These are phyloP conservation scores for Trichoderma harzianum DNA, from an alignment of 2,329 filamentous ascomycete species.

Conservation along the genomic window DNA sequence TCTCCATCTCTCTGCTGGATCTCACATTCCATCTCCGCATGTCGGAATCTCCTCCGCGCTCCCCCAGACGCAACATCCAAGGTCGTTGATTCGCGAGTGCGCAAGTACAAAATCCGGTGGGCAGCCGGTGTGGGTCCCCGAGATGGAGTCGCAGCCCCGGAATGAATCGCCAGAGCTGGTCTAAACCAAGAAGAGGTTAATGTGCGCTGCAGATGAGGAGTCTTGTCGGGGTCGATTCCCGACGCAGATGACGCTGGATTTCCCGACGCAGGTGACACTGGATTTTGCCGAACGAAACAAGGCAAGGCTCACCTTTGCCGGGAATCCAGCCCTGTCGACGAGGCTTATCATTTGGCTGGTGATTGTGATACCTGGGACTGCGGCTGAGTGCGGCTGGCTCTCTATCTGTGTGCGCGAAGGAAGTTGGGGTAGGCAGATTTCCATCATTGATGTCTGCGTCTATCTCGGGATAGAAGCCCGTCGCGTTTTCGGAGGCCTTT, in stretches of 20 bases:
- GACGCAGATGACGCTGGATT: background rate
- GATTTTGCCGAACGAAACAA: background rate
- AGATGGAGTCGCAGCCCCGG: constrained; percentile 1
- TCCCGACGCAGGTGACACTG: background rate
- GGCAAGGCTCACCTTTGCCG: background rate
- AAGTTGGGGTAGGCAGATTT: background rate
- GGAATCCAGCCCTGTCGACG: background rate
- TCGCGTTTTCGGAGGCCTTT: background rate
- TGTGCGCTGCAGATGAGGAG: background rate
- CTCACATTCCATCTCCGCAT: background rate
- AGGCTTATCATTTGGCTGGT: background rate
- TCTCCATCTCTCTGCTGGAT: background rate
- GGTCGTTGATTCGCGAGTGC: background rate
- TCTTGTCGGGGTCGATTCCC: constrained; percentile 20
- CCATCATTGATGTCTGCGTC: background rate
- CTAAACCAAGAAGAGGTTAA: constrained; percentile 3
- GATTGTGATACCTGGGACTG: background rate
- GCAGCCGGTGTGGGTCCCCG: constrained; percentile 14
- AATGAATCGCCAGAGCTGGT: background rate
- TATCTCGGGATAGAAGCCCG: background rate
- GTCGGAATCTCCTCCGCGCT: background rate
- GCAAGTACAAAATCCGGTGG: background rate
- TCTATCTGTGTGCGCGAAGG: background rate
- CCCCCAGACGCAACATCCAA: background rate
- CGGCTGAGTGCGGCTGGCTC: background rate